Percentiles rank a stretch among this genome's conserved stretches.
Evolutionary conservation across 208 protist genomes (phyloP).

Genomic region (Leishmania arabica): DNA sequence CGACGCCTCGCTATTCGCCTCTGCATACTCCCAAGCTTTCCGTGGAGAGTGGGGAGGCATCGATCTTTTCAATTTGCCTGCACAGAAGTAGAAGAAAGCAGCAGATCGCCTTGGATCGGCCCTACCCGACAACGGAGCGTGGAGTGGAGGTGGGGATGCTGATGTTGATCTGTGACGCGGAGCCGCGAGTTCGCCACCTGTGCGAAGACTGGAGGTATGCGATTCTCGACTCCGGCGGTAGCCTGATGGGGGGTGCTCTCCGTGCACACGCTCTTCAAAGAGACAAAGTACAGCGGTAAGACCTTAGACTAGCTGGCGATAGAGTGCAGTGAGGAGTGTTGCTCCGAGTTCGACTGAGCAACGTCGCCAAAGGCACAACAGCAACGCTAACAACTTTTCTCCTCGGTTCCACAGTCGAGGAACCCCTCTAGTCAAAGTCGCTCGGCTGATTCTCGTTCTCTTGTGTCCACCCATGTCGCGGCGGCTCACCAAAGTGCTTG

Average conservation of each 20-base stretch:
- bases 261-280: slow-evolving; percentile 56
- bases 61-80: slow-evolving; percentile 11
- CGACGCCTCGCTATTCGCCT: slow-evolving; percentile 21
- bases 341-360: slow-evolving; percentile 30
- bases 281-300: slow-evolving; percentile 32
- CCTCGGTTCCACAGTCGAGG: background rate
- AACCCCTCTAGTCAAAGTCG: background rate
- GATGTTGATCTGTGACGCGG: slow-evolving; percentile 14
- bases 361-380: background rate
- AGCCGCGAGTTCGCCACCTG: slow-evolving; percentile 11
- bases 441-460: background rate
- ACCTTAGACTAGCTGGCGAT: slow-evolving; percentile 54
- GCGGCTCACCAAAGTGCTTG: background rate
- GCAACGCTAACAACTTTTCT: background rate
- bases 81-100: slow-evolving; percentile 5
- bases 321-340: slow-evolving; percentile 27
- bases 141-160: slow-evolving; percentile 22
- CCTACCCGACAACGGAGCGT: slow-evolving; percentile 5
- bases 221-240: slow-evolving; percentile 23
- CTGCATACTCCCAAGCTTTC: slow-evolving; percentile 31
- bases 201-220: slow-evolving; percentile 42
- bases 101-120: background rate
- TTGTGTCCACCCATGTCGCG: background rate
- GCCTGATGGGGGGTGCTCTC: slow-evolving; percentile 35
- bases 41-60: slow-evolving; percentile 14